Conservation (phyloP, 139 green algal species). For the Yamagishiella unicocca region DNA sequence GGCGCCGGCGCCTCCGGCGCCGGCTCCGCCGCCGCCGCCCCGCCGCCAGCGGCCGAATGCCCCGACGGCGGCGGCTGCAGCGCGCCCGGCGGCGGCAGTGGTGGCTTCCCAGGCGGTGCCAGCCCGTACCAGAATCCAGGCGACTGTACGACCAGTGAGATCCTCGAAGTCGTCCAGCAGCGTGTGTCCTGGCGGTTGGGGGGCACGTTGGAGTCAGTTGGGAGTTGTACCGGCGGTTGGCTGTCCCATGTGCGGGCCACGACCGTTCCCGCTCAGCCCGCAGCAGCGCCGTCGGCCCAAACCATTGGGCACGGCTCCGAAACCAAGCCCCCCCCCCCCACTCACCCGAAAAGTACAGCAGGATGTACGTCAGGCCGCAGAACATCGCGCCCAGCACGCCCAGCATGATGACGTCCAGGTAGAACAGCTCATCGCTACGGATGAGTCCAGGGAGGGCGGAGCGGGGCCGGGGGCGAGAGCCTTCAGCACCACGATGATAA, state of each 20-base stretch:
- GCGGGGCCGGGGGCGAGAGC: no score
- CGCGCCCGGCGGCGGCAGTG: neutral
- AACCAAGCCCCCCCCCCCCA: neutral
- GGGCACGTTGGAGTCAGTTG: neutral
- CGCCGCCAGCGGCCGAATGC: neutral
- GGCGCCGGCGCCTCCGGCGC: neutral
- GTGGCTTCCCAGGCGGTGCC: neutral
- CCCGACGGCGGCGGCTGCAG: neutral
- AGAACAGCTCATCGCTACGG: slow-evolving; percentile 47
- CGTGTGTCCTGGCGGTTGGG: slow-evolving; percentile 3
- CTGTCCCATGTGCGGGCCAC: no score
- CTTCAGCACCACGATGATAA: no score
- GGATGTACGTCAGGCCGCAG: slow-evolving; percentile 45
- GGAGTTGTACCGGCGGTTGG: no score
- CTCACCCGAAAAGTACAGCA: slow-evolving; percentile 58
- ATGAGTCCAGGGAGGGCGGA: no score
- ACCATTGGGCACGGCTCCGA: no score
- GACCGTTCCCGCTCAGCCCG: no score
- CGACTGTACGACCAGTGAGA: slow-evolving; percentile 36
- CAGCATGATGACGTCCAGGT: slow-evolving; percentile 54
- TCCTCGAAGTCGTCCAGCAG: slow-evolving; percentile 36
- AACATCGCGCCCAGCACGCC: slow-evolving; percentile 36
- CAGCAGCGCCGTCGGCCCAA: no score
- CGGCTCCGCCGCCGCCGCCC: neutral
- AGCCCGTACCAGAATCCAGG: neutral